Evolutionary conservation across 2,329 filamentous ascomycete species (phyloP), one percentile per base, ranked within the genome.

Genomic region (Ceratocystis ficicola): DNA sequence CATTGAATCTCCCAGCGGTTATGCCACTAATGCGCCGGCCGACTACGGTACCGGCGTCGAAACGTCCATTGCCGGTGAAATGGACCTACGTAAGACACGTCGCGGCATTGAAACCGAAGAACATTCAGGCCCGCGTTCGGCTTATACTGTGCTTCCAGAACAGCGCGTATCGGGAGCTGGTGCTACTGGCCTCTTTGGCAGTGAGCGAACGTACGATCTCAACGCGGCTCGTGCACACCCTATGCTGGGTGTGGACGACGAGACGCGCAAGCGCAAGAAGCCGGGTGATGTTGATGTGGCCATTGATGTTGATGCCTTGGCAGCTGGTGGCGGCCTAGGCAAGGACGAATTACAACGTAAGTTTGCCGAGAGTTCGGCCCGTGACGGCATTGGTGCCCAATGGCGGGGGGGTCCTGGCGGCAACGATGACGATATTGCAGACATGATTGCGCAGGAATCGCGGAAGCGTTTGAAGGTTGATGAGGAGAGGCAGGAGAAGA

Each of bases 401-500:
- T 90, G 87, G 83, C 46, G 48, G 17, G 36, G 66, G 5, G 50
- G 48, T 1, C 20, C 44, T 5, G 28, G 32, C 20, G 83, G 85
- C 67, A 80, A 82, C 75, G 89, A 95, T 74, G 93, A 97, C 71
- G 93, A 96, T 73, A 76, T 99, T 66, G 93, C 87, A 71, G 89
- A 96, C 72, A 95, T 99, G 89, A 96, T 99, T 77, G 90, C 90
- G 12, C 87, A 90, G 72, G 94, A 97, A 77, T 90, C 86, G 73
- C 83, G 90, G 70, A 97, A 97, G 82, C 83, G 91, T 73, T 83
- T 92, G 74, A 95, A 92, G 82, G 84, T 88, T 70, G 92, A 96
- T 71, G 86, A 90, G 74, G 90, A 95, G 75, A 85, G 86, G 74
- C 81, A 81, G 71, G 81, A 84, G 69, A 86, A 87, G 79, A 83